phyloP scores from a whole-genome alignment of 148 eudicot genomes.

The Salicornia ramosissima region DNA sequence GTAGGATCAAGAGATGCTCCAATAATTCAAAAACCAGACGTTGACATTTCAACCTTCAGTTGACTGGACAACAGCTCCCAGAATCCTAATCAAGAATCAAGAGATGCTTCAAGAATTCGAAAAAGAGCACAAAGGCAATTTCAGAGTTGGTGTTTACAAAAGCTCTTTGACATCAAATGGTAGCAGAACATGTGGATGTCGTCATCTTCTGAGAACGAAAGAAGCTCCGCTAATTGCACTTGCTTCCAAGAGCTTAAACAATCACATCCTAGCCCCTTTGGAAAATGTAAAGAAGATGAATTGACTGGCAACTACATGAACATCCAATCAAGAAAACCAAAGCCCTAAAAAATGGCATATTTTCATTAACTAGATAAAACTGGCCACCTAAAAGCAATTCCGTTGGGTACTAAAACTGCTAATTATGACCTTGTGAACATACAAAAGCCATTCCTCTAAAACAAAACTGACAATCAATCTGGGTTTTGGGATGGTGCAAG shows the following conservation, averaged over 20 bases:
- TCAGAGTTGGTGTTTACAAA: too few relatives aligned
- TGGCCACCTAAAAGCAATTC: conserved; percentile 9
- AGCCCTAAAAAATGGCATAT: conserved; percentile 21
- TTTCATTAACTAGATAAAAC: not conserved
- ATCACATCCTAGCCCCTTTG: not conserved
- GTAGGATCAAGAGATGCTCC: not conserved
- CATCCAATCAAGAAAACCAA: conserved; percentile 12
- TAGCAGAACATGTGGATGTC: too few relatives aligned
- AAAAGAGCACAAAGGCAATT: too few relatives aligned
- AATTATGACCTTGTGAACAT: conserved; percentile 15
- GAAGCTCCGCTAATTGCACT: not conserved
- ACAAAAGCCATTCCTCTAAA: conserved; percentile 20
- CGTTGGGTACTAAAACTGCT: conserved; percentile 13
- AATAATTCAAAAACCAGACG: not conserved
- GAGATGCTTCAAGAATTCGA: too few relatives aligned
- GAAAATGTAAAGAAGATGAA: conserved; percentile 6
- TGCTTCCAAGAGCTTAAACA: not conserved
- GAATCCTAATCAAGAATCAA: too few relatives aligned
- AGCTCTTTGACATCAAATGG: too few relatives aligned
- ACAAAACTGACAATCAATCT: conserved; percentile 14
- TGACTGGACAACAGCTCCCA: too few relatives aligned
- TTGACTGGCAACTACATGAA: conserved; percentile 6
- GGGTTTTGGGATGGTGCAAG: conserved; percentile 14
- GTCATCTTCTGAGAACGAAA: not conserved
- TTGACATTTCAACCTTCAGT: not conserved